Base-by-base conservation (phyloP, 768 basidiomycete genomes). In the Xanthoconium stramineum region DNA sequence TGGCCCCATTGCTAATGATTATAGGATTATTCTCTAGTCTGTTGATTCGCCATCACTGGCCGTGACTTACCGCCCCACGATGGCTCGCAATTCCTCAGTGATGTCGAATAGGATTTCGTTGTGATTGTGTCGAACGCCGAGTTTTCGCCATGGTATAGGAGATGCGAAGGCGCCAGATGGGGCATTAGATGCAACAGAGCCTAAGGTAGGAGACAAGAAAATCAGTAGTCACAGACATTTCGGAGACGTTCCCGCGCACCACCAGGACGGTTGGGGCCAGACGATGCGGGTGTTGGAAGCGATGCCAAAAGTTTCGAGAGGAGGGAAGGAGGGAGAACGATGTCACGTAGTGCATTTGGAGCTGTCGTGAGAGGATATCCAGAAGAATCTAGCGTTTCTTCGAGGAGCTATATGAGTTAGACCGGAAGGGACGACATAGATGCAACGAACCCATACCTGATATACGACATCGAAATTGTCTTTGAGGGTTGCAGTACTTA, bases 391-490 rank as follows among this genome's bases (percentile, higher is more conserved):
- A 98, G 75, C n/a, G 91, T 94, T 73, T 98, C 95, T 74, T 96
- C 95, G 32, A 97, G 80, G 17, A 98, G 83, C 91, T 95, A 61
- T 12, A 32, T 44, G 53, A 53, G 47, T 53, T 40, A 59, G 53
- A 53, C 19, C 14, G 1, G 32, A 43, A 15, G 17, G 28, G n/a
- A 50, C 15, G 38, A 36, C 8, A 3, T 6, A 37, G 42, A 33
- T 0, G 33, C 20, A 46, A 35, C 8, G 24, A 32, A 28, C 5
- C 58, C 81, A 28, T 59, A 90, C 93, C 78, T 96, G 94, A 66
- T 98, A 96, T 8, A 97, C 94, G 28, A 92, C 83, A 65, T 98
- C 95, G 70, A 97, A 96, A 70, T 96, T 91, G 57, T 97, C 94
- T 63, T 85, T 90, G 61, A 98, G 73, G 3, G 83, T 86, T 6